Conservation (phyloP, 768 basidiomycete species). For the Cyclocybe aegerita region DNA sequence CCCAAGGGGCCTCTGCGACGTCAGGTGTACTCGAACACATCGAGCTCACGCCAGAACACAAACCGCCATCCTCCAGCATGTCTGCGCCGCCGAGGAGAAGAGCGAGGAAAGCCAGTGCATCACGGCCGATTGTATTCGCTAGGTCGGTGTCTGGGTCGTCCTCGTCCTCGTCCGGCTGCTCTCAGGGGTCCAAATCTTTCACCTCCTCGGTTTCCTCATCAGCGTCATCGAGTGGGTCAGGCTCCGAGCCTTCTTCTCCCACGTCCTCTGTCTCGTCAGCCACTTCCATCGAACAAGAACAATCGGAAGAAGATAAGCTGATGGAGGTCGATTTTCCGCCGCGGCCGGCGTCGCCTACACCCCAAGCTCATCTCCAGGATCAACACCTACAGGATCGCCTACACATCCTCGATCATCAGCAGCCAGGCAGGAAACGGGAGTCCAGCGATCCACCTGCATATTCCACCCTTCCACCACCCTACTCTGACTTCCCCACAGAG, state of each 20-base stretch:
- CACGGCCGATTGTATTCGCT: no score
- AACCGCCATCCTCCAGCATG: neutral
- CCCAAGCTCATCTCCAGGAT: neutral
- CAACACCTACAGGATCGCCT: neutral
- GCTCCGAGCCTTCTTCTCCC: no score
- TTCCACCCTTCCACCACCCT: slow-evolving; percentile 6
- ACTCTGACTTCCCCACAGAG: slow-evolving; percentile 2
- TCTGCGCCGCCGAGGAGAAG: neutral
- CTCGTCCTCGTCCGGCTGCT: no score
- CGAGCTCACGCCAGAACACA: no score
- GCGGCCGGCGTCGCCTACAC: slow-evolving; percentile 3
- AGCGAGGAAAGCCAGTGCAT: no score
- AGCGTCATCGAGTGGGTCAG: no score
- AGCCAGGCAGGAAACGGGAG: neutral
- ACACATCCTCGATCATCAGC: neutral
- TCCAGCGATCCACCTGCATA: slow-evolving; percentile 8
- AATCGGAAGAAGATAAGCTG: no score
- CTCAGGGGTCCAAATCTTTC: no score
- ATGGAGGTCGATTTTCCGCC: neutral
- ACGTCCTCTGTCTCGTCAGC: neutral
- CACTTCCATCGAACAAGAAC: neutral
- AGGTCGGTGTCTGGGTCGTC: no score
- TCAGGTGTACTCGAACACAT: no score
- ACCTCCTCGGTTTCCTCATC: no score
- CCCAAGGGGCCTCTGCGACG: neutral